Conservation (phyloP, 2,329 filamentous ascomycete species). For the Penicillium sp. region DNA sequence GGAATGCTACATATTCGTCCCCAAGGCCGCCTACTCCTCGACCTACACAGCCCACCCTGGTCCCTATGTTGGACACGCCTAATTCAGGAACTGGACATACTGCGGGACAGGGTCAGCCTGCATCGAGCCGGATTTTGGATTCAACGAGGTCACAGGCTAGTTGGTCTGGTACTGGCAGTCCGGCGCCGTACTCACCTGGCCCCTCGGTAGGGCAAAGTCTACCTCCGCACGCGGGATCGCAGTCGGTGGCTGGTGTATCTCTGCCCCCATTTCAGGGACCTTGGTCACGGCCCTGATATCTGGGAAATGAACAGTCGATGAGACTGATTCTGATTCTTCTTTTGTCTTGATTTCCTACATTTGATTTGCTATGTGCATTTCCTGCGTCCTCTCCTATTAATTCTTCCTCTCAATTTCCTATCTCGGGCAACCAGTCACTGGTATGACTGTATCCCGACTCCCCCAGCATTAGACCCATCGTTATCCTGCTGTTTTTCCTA, state of each 20-base stretch:
- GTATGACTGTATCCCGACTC: slow-evolving; percentile 14
- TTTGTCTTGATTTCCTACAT: background rate
- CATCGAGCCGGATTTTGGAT: slow-evolving; percentile 18
- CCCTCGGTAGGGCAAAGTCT: slow-evolving; percentile 12
- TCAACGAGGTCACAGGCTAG: slow-evolving; percentile 19
- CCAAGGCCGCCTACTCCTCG: slow-evolving; percentile 40
- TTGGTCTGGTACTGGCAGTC: slow-evolving; percentile 25
- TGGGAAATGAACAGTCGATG: background rate
- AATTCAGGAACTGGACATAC: slow-evolving; percentile 7
- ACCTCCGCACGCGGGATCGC: slow-evolving; percentile 9
- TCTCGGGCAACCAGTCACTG: slow-evolving; percentile 22
- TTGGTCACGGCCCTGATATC: slow-evolving; percentile 26
- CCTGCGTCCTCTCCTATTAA: slow-evolving; percentile 10
- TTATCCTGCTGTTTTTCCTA: background rate
- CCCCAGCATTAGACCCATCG: background rate
- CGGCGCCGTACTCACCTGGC: slow-evolving; percentile 21
- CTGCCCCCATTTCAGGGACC: slow-evolving; percentile 29
- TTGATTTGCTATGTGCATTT: slow-evolving; percentile 17
- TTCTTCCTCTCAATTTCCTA: background rate
- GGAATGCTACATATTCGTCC: slow-evolving; percentile 33
- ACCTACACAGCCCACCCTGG: slow-evolving; percentile 12
- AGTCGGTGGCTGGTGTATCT: slow-evolving; percentile 22
- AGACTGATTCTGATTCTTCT: background rate
- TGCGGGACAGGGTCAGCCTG: background rate
- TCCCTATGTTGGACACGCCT: slow-evolving; percentile 14